phyloP scores from a whole-genome alignment of 2,329 filamentous ascomycete species.

The Parastagonospora nodorum region DNA sequence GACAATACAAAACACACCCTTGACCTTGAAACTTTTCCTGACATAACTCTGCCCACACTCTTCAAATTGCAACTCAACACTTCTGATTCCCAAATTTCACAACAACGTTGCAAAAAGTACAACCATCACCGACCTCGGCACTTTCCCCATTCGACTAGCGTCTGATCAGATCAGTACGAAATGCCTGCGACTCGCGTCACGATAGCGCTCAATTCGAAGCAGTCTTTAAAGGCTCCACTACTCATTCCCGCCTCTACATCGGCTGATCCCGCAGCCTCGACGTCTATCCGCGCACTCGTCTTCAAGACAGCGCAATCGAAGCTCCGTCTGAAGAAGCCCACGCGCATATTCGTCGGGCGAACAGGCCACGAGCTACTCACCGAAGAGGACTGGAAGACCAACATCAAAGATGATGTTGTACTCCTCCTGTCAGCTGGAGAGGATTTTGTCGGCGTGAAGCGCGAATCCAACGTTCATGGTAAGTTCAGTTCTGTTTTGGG shows the following conservation, averaged over 20 bases:
- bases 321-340: slow-evolving; percentile 35
- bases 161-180: not conserved
- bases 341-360: slow-evolving; percentile 31
- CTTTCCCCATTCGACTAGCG: not conserved
- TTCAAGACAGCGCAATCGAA: slow-evolving; percentile 39
- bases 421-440: slow-evolving; percentile 40
- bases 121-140: not conserved
- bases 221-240: slow-evolving; percentile 33
- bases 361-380: slow-evolving; percentile 34
- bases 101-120: not conserved
- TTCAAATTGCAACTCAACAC: not conserved
- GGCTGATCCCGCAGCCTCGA: slow-evolving; percentile 16
- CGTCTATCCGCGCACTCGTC: slow-evolving; percentile 29
- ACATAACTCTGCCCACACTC: not conserved
- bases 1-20: not conserved
- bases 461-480: slow-evolving; percentile 20
- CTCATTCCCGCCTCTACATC: slow-evolving; percentile 26
- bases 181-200: slow-evolving; percentile 35
- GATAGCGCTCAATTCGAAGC: slow-evolving; percentile 37
- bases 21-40: not conserved
- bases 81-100: not conserved
- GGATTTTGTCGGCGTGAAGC: slow-evolving; percentile 37
- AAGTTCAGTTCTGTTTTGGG: slow-evolving; percentile 5
- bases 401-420: slow-evolving; percentile 29
- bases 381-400: slow-evolving; percentile 33